A percentile compares a stretch with the other conserved stretches of the same genome.
These are phyloP conservation scores for Coemansia umbellata DNA, from an alignment of 192 early-diverging fungal genomes.

Conservation along the genomic window DNA sequence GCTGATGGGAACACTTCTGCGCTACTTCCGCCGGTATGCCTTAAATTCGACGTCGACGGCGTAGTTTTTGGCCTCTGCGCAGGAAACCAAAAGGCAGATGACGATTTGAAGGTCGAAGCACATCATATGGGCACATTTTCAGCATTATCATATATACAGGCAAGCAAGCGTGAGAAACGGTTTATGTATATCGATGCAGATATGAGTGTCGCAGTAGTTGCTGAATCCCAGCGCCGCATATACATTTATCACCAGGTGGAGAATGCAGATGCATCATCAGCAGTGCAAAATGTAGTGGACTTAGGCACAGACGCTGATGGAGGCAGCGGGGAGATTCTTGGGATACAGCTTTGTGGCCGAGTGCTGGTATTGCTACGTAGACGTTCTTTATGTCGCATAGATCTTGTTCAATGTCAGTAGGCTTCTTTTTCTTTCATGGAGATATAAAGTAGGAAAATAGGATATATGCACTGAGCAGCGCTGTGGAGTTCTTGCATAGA, in stretches of 20 bases:
- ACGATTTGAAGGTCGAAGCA: not conserved
- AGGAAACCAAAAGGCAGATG: constrained; percentile 5
- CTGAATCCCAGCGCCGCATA: constrained; percentile 39
- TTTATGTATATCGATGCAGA: constrained; percentile 57
- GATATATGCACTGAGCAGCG: no score
- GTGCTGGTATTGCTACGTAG: constrained; percentile 26
- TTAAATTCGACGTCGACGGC: constrained; percentile 69
- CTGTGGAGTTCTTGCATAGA: no score
- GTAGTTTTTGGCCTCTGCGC: constrained; percentile 54
- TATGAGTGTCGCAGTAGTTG: constrained; percentile 34
- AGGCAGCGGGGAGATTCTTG: constrained; percentile 24
- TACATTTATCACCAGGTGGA: constrained; percentile 39
- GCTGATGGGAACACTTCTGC: not conserved
- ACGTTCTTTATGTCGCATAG: constrained; percentile 13
- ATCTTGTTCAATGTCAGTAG: no score
- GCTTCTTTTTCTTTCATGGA: no score
- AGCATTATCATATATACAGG: constrained; percentile 71
- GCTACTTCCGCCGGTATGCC: constrained; percentile 53
- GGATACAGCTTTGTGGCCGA: constrained; percentile 20
- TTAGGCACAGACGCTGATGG: constrained; percentile 12
- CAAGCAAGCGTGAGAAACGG: constrained; percentile 67
- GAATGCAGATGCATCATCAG: not conserved
- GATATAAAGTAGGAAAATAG: no score
- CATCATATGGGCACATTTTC: constrained; percentile 59
- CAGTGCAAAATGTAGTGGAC: constrained; percentile 42